Evolutionary conservation across 176 grass and related monocot species (phyloP).

Genomic region (Hordeum marinum): DNA sequence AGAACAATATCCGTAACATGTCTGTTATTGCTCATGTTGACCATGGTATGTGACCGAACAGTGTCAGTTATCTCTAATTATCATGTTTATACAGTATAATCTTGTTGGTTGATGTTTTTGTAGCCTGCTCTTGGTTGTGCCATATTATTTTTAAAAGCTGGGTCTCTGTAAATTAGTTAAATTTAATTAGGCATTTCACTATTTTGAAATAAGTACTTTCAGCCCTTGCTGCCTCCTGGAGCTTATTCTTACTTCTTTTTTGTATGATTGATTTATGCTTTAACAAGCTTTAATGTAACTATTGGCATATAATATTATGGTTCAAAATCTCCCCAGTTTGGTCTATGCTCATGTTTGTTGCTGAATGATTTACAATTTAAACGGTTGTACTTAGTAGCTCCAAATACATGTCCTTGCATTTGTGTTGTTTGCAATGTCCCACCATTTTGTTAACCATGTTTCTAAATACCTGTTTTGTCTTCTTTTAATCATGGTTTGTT

Average conservation of each 20-base stretch:
- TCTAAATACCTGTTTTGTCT: background rate
- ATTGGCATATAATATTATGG: background rate
- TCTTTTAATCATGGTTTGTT: background rate
- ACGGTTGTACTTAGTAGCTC: background rate
- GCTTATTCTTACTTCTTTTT: background rate
- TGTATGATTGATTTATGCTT: background rate
- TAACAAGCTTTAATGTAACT: background rate
- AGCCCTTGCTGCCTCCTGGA: background rate
- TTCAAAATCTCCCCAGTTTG: background rate
- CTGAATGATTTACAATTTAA: background rate
- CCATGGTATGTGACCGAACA: slow-evolving; percentile 42
- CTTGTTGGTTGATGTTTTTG: background rate
- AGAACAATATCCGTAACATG: slow-evolving; percentile 85
- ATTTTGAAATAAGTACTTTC: background rate
- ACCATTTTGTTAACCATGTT: background rate
- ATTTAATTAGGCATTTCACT: background rate
- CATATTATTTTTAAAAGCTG: background rate
- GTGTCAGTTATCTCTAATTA: background rate
- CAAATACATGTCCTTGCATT: background rate
- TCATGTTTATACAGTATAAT: background rate
- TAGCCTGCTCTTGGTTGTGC: background rate
- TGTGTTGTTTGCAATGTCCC: background rate
- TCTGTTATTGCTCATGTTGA: slow-evolving; percentile 87
- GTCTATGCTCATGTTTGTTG: background rate
- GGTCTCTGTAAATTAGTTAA: background rate